A percentile compares a stretch with the other conserved stretches of the same genome.
Evolutionary conservation across 208 protist genomes (phyloP).

Genomic region (Herpetomonas tarakana): DNA sequence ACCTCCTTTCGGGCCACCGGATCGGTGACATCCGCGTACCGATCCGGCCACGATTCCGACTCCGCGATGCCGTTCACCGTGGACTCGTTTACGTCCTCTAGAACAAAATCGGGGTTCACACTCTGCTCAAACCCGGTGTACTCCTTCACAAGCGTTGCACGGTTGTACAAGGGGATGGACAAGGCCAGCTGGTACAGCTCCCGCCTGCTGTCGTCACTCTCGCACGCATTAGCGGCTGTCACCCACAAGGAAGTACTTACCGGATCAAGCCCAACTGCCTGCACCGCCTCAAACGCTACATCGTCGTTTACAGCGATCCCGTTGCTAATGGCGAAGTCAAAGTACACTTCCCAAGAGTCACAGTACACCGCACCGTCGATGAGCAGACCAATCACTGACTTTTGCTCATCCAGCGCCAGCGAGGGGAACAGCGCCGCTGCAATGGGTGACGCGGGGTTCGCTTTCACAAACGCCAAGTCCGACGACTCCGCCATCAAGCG

Average conservation of each 20-base stretch:
- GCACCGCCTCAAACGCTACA: constrained; percentile 56
- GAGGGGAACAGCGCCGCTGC: constrained; percentile 40
- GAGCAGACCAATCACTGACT: constrained; percentile 39
- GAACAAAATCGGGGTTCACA: constrained; percentile 1
- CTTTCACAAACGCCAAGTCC: constrained; percentile 18
- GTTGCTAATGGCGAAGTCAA: constrained; percentile 50
- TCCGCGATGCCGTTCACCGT: constrained; percentile 14
- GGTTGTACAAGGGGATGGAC: constrained; percentile 59
- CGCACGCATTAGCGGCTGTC: constrained; percentile 29
- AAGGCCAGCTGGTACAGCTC: constrained; percentile 73
- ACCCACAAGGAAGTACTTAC: constrained; percentile 72
- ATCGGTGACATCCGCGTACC: constrained; percentile 39
- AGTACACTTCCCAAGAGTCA: constrained; percentile 81
- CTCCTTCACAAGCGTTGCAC: constrained; percentile 29
- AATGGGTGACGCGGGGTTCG: constrained; percentile 49
- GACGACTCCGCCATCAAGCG: no score
- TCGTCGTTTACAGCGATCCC: constrained; percentile 48
- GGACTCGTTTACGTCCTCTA: constrained; percentile 13
- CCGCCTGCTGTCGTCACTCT: constrained; percentile 29
- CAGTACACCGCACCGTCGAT: constrained; percentile 69
- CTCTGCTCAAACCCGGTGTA: constrained; percentile 39
- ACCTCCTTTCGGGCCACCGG: constrained; percentile 26
- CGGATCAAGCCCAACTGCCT: constrained; percentile 72
- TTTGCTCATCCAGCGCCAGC: constrained; percentile 48
- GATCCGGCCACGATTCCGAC: constrained; percentile 61